Conservation (phyloP, 352 stramenopile species). For the Phytophthora rubi region DNA sequence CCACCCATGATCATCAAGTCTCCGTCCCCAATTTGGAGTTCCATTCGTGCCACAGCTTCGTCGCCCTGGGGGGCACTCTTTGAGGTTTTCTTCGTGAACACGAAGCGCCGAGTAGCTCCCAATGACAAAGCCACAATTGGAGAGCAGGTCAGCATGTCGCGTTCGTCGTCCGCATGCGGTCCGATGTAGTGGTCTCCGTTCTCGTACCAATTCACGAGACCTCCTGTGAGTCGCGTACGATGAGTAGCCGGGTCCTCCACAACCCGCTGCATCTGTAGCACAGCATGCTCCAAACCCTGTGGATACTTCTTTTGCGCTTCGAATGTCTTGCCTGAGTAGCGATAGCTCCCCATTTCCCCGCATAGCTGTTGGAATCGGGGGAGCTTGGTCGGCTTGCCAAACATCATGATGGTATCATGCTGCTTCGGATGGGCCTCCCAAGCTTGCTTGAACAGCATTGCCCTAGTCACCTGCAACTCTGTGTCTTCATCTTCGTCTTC, state of each 20-base stretch:
- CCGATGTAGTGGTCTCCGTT: constrained; percentile 85
- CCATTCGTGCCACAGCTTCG: constrained; percentile 32
- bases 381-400: constrained; percentile 61
- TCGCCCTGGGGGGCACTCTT: constrained; percentile 19
- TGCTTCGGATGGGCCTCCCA: constrained; percentile 71
- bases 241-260: constrained; percentile 39
- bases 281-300: constrained; percentile 39
- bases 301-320: constrained; percentile 51
- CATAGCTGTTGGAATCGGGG: constrained; percentile 79
- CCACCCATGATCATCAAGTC: constrained; percentile 87
- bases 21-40: constrained; percentile 68
- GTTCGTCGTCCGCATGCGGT: constrained; percentile 77
- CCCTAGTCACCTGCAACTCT: constrained; percentile 12
- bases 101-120: constrained; percentile 70
- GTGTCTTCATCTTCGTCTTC: constrained; percentile 4
- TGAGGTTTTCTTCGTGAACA: constrained; percentile 56
- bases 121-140: constrained; percentile 79
- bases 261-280: constrained; percentile 54
- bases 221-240: constrained; percentile 45
- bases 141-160: constrained; percentile 47
- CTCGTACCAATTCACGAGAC: constrained; percentile 87
- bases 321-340: constrained; percentile 71
- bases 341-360: constrained; percentile 49
- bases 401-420: constrained; percentile 73
- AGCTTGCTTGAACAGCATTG: constrained; percentile 42